phyloP scores from a whole-genome alignment of 2,329 filamentous ascomycete species.

The Periconia sp. region DNA sequence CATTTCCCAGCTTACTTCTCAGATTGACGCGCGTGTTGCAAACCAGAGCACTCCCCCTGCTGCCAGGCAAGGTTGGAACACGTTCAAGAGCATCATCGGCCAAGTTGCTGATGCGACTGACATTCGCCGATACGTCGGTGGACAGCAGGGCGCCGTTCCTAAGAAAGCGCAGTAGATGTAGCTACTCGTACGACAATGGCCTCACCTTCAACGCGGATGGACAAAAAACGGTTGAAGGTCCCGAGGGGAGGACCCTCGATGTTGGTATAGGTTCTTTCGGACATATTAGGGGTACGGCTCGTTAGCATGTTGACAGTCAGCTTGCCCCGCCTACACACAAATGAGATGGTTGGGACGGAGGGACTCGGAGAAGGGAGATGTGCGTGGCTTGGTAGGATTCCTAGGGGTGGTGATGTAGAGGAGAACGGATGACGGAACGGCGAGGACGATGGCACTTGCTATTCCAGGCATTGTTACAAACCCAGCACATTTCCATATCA shows the following conservation, averaged over 20 bases:
- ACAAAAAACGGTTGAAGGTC: conserved; percentile 17
- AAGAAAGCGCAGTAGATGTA: conserved; percentile 66
- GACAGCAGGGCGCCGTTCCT: conserved; percentile 57
- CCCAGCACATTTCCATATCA: no score
- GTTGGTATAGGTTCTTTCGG: not conserved
- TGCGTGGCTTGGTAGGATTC: no score
- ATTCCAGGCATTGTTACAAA: no score
- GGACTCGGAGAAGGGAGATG: no score
- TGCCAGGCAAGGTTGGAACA: conserved; percentile 80
- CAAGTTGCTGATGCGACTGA: conserved; percentile 84
- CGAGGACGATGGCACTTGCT: no score
- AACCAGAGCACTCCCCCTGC: conserved; percentile 86
- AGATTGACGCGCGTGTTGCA: conserved; percentile 80
- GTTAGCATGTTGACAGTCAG: no score
- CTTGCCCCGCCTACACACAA: no score
- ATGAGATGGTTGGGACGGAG: no score
- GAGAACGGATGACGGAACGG: no score
- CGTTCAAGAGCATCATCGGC: conserved; percentile 72
- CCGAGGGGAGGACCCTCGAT: no score
- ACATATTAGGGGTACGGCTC: no score
- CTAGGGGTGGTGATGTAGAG: no score
- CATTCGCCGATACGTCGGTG: conserved; percentile 72
- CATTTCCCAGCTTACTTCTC: conserved; percentile 73
- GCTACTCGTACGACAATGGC: conserved; percentile 15
- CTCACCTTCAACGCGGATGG: conserved; percentile 19